These are phyloP conservation scores for Strigomonas culicis DNA, from an alignment of 208 protist genomes.

Conservation along the genomic window DNA sequence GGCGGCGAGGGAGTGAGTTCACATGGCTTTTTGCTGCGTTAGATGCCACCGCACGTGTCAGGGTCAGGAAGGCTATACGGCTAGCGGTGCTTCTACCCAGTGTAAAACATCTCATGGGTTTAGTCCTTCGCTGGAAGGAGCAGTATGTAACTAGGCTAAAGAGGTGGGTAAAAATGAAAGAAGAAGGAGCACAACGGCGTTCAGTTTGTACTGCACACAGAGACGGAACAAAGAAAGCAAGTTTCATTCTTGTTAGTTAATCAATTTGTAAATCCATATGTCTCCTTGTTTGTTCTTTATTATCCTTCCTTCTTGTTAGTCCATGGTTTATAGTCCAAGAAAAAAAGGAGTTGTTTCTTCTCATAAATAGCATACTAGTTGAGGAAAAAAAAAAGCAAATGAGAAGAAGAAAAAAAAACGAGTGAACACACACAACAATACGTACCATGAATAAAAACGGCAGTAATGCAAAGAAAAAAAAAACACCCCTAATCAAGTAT, in stretches of 20 bases:
- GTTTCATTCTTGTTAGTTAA: too few relatives aligned
- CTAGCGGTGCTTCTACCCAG: too few relatives aligned
- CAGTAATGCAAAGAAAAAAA: background rate
- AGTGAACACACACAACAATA: background rate
- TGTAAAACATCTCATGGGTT: background rate
- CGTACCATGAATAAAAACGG: background rate
- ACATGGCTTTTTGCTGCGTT: background rate
- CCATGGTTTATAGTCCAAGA: too few relatives aligned
- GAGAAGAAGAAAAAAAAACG: conserved; percentile 7
- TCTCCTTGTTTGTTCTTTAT: too few relatives aligned
- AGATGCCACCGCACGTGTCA: background rate
- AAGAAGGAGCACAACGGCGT: background rate
- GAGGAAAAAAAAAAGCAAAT: conserved; percentile 2
- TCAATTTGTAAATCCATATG: too few relatives aligned
- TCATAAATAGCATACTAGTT: background rate
- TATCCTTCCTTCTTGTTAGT: too few relatives aligned
- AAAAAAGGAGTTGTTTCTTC: background rate
- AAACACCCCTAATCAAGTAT: background rate
- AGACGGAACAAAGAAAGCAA: too few relatives aligned
- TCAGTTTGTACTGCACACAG: too few relatives aligned
- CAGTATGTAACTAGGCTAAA: too few relatives aligned
- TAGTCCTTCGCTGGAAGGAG: too few relatives aligned
- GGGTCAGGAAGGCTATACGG: too few relatives aligned
- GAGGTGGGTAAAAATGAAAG: background rate
- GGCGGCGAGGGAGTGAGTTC: conserved; percentile 31